Evolutionary conservation across 1,284 basidiomycete species (phyloP).

Genomic region (Cryptococcus wingfieldii): DNA sequence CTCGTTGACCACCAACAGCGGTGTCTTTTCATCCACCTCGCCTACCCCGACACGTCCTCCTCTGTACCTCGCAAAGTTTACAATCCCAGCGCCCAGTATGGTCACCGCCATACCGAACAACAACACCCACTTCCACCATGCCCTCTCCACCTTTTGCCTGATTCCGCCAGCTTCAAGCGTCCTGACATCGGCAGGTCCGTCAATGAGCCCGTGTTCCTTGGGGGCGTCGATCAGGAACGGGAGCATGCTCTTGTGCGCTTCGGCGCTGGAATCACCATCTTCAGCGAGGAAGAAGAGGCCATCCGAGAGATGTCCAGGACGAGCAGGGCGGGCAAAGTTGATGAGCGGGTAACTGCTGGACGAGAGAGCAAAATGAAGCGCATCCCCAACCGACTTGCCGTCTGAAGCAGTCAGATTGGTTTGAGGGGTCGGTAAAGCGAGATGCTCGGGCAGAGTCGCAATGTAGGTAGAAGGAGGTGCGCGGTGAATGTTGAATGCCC

Average conservation of each 20-base stretch:
- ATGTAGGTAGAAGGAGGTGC: conserved; percentile 42
- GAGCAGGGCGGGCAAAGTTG: conserved; percentile 39
- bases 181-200: background rate
- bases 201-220: conserved; percentile 17
- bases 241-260: conserved; percentile 25
- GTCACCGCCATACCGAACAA: background rate
- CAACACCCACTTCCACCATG: background rate
- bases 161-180: background rate
- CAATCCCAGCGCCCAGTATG: background rate
- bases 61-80: background rate
- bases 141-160: background rate
- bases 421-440: conserved; percentile 19
- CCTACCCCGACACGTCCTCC: background rate
- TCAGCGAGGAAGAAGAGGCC: conserved; percentile 41
- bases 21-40: background rate
- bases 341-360: conserved; percentile 44
- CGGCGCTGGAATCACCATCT: conserved; percentile 9
- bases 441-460: conserved; percentile 29
- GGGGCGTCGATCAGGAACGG: conserved; percentile 45
- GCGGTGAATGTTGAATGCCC: conserved; percentile 7
- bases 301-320: conserved; percentile 35
- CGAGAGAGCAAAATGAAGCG: conserved; percentile 42
- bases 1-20: background rate
- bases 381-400: background rate
- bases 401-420: background rate